Evolutionary conservation across 2,329 filamentous ascomycete genomes (phyloP), one percentile per base, ranked within the genome.

Genomic region (Clarireedia monteithiana): DNA sequence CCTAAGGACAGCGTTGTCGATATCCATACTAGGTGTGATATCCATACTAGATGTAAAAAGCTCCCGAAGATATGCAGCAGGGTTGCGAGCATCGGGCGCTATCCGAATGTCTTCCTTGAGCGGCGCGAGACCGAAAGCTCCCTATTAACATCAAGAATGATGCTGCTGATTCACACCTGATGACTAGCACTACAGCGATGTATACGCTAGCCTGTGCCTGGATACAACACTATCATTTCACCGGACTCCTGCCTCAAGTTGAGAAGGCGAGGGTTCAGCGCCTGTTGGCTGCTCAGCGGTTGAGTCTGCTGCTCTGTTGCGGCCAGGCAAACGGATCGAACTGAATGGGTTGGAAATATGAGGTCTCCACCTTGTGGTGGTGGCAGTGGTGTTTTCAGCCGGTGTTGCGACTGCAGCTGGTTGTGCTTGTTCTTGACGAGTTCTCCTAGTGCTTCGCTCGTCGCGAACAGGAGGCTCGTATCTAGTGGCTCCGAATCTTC

Each of bases 241-340:
- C n/a, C 39, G 39, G n/a, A 42, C 20, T n/a, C 64, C 67, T 53
- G 67, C 64, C 52, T 70, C 68, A 26, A 70, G 63, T 50, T 69
- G 67, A n/a, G 67, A 67, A 50, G 67, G 67, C n/a, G 68, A 63
- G 14, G 62, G 58, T 27, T 63, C 48, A n/a, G 59, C 38, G 7
- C 40, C 48, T 17, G 49, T 26, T 26, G 56, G 10, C 24, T 55
- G 56, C 15, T 39, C 48, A 12, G 59, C 44, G 46, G 56, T 45
- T 34, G 48, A 27, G 40, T 44, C 58, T 34, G 59, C 42, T 50
- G 53, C 46, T 44, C 61, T 58, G 26, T 62, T 61, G 3, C 42
- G 42, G 5, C 63, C 59, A 57, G 60, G 60, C 24, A 62, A 55
- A n/a, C 48, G 39, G 44, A 68, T 57, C 24, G 54, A 56, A 26